Conservation (phyloP, 2,329 filamentous ascomycete genomes). For the Exophiala spinifera region DNA sequence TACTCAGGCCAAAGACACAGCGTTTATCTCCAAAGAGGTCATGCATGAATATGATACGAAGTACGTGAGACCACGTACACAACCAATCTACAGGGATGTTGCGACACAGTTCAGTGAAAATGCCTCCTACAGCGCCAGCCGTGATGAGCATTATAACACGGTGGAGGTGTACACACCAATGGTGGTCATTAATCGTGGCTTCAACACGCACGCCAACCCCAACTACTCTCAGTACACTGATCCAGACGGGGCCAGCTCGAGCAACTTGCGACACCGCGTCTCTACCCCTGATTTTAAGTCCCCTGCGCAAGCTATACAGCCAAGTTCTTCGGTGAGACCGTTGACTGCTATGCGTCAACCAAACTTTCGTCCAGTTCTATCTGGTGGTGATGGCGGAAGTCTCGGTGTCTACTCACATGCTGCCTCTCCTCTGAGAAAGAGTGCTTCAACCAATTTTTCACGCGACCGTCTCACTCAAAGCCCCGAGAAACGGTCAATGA, state of each 20-base stretch:
- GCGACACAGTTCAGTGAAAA: constrained; percentile 68
- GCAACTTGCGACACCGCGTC: constrained; percentile 43
- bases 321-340: constrained; percentile 44
- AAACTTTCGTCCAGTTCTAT: constrained; percentile 47
- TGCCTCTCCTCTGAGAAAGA: constrained; percentile 79
- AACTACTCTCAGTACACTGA: constrained; percentile 71
- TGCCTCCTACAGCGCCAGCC: constrained; percentile 37
- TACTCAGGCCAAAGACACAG: constrained; percentile 80
- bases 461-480: constrained; percentile 33
- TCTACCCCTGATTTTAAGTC: constrained; percentile 42
- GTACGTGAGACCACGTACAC: constrained; percentile 86
- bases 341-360: constrained; percentile 53
- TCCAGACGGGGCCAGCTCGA: constrained; percentile 54
- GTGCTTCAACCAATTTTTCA: constrained; percentile 57
- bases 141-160: constrained; percentile 48
- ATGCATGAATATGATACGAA: constrained; percentile 95
- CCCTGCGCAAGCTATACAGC: constrained; percentile 47
- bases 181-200: constrained; percentile 67
- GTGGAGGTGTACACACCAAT: constrained; percentile 63
- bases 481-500: constrained; percentile 39
- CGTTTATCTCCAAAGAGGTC: constrained; percentile 85
- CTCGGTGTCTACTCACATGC: constrained; percentile 77
- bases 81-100: constrained; percentile 73
- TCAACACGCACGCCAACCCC: constrained; percentile 78
- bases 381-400: constrained; percentile 65